Conservation (phyloP, 768 basidiomycete species). For the Leccinum disarticulatum region DNA sequence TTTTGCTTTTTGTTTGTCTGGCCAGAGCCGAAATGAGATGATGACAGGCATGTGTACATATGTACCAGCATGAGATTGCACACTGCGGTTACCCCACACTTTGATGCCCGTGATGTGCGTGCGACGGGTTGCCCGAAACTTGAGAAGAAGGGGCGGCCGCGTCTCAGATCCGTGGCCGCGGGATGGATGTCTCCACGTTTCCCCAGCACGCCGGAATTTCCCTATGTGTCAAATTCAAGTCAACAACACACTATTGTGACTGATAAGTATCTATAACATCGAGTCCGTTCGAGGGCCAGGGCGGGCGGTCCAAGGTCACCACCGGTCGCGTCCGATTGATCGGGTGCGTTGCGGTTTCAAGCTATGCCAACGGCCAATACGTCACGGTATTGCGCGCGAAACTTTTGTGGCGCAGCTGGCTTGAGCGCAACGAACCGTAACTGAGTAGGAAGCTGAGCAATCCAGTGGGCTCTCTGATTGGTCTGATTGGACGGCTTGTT, state of each 20-base stretch:
- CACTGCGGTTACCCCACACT: slow-evolving; percentile 21
- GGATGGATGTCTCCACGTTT: neutral
- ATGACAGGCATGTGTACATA: neutral
- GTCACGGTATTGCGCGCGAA: neutral
- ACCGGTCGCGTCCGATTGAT: neutral
- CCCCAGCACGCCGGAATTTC: slow-evolving; percentile 10
- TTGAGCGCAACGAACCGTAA: neutral
- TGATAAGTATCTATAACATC: neutral
- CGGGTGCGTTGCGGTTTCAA: slow-evolving; percentile 5
- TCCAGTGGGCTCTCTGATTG: slow-evolving; percentile 9
- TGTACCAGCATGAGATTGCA: neutral
- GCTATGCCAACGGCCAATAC: neutral
- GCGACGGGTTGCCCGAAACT: neutral
- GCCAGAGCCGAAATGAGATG: slow-evolving; percentile 2
- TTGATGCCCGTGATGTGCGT: slow-evolving; percentile 4
- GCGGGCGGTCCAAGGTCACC: neutral
- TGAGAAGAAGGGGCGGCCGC: slow-evolving; percentile 9
- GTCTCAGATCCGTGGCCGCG: slow-evolving; percentile 20
- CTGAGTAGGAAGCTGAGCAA: neutral
- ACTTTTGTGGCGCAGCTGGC: neutral
- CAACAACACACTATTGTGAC: slow-evolving; percentile 5
- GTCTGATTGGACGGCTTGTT: neutral
- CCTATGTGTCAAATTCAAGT: neutral
- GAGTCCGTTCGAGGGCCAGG: neutral
- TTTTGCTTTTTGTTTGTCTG: neutral